These are phyloP conservation scores for Verticillium zaregamsianum DNA, from an alignment of 2,329 filamentous ascomycete species.

Conservation along the genomic window DNA sequence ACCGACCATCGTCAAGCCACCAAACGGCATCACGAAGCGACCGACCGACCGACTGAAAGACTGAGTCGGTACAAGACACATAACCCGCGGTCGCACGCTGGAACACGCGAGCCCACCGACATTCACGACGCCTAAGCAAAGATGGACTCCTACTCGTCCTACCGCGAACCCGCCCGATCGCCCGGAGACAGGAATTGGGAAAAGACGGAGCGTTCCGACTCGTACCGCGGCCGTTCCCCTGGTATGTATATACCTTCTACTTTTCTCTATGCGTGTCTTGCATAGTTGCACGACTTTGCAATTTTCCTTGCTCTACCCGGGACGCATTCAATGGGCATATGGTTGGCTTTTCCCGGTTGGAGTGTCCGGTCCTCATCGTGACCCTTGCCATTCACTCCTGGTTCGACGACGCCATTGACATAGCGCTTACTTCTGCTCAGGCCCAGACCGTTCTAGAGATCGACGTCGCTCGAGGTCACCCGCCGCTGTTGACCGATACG, in stretches of 20 bases:
- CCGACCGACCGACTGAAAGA: conserved; percentile 13
- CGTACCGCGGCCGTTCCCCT: conserved; percentile 64
- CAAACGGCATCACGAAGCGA: conserved; percentile 21
- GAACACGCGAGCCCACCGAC: not conserved
- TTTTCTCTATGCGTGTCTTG: not conserved
- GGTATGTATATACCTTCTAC: conserved; percentile 46
- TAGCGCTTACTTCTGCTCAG: conserved; percentile 26
- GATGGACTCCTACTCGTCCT: conserved; percentile 54
- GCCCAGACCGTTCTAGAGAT: conserved; percentile 53
- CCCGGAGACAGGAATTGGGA: conserved; percentile 49
- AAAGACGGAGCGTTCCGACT: conserved; percentile 53
- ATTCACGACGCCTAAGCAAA: conserved; percentile 11
- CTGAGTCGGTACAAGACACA: conserved; percentile 16
- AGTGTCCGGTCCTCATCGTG: not conserved
- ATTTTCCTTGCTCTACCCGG: not conserved
- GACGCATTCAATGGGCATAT: too few species aligned
- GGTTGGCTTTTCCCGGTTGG: too few species aligned
- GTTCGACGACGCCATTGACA: not conserved
- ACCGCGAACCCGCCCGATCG: conserved; percentile 50
- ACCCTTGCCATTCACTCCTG: not conserved
- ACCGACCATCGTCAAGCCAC: conserved; percentile 11
- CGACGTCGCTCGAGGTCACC: conserved; percentile 68
- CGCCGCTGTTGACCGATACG: conserved; percentile 68
- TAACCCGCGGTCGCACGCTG: not conserved
- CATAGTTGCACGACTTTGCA: not conserved